Conservation (phyloP, 805 yeast species). For the Helenozyma rhizophorensis region DNA sequence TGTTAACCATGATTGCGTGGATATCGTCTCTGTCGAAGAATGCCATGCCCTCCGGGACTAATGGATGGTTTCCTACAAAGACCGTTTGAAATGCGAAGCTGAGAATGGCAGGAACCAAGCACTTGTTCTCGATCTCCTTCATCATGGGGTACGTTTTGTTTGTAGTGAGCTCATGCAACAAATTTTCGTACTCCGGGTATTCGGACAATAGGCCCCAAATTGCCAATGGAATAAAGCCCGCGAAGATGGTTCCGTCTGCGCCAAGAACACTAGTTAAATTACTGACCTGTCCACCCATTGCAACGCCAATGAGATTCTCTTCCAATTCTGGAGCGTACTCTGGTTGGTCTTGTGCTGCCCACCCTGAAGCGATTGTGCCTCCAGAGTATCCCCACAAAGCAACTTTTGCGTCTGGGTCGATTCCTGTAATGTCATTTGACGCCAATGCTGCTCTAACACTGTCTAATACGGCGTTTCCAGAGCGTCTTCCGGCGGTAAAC, state of each 20-base stretch:
- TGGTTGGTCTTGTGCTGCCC: slow-evolving; percentile 37
- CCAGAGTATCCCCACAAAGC: slow-evolving; percentile 37
- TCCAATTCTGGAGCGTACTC: slow-evolving; percentile 31
- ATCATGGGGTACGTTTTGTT: neutral
- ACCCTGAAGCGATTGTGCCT: slow-evolving; percentile 34
- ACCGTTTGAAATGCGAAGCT: slow-evolving; percentile 4
- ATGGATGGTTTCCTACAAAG: slow-evolving; percentile 6
- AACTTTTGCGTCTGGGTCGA: slow-evolving; percentile 17
- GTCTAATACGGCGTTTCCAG: slow-evolving; percentile 29
- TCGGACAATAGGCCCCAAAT: slow-evolving; percentile 28
- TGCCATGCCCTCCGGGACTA: slow-evolving; percentile 4
- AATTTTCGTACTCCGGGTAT: slow-evolving; percentile 18
- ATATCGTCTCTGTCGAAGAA: slow-evolving; percentile 5
- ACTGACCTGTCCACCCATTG: slow-evolving; percentile 34
- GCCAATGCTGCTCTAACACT: slow-evolving; percentile 25
- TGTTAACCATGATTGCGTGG: slow-evolving; percentile 1
- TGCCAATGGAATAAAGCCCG: slow-evolving; percentile 29
- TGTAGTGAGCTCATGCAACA: neutral
- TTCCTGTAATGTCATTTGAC: slow-evolving; percentile 15
- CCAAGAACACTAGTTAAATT: slow-evolving; percentile 31
- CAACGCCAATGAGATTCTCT: slow-evolving; percentile 24
- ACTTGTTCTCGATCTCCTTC: slow-evolving; percentile 2
- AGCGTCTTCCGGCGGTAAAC: slow-evolving; percentile 28
- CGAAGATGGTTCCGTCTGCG: slow-evolving; percentile 22
- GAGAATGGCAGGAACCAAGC: slow-evolving; percentile 4